phyloP scores from a whole-genome alignment of 73 alveolate genomes.

The Durusdinium trenchii region DNA sequence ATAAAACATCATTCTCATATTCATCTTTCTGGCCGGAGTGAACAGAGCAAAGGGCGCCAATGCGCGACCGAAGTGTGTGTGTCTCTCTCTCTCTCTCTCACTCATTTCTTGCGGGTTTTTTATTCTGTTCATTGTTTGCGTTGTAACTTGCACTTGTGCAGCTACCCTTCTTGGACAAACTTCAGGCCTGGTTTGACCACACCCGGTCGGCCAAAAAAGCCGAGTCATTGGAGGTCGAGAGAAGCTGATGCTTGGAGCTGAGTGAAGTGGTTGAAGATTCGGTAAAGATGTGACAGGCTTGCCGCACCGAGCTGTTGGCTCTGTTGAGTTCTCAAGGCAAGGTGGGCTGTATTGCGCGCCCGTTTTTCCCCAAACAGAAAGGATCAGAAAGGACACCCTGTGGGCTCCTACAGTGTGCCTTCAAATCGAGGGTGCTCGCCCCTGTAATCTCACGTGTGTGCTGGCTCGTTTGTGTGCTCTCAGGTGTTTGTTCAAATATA shows the following conservation, averaged over 20 bases:
- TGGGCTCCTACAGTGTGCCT: background rate
- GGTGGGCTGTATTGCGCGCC: background rate
- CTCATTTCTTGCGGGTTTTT: no score
- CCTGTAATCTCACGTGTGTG: no score
- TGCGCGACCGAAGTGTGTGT: no score
- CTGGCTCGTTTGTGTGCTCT: no score
- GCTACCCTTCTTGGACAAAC: background rate
- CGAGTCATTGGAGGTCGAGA: constrained; percentile 51
- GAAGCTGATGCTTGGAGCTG: background rate
- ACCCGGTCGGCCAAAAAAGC: constrained; percentile 60
- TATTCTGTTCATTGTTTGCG: no score
- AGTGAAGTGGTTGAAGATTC: background rate
- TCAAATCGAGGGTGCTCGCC: no score
- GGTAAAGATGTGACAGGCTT: background rate
- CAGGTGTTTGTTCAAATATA: no score
- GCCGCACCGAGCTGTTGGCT: constrained; percentile 73
- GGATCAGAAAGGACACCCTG: background rate
- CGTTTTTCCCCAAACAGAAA: background rate
- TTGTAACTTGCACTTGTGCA: no score
- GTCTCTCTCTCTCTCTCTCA: no score
- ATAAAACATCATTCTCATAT: no score
- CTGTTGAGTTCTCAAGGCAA: constrained; percentile 81
- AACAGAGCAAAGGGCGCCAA: no score
- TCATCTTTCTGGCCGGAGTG: no score
- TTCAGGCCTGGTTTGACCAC: constrained; percentile 84